Evolutionary conservation across 208 protist genomes (phyloP).

Genomic region (Trypanosoma congolense): DNA sequence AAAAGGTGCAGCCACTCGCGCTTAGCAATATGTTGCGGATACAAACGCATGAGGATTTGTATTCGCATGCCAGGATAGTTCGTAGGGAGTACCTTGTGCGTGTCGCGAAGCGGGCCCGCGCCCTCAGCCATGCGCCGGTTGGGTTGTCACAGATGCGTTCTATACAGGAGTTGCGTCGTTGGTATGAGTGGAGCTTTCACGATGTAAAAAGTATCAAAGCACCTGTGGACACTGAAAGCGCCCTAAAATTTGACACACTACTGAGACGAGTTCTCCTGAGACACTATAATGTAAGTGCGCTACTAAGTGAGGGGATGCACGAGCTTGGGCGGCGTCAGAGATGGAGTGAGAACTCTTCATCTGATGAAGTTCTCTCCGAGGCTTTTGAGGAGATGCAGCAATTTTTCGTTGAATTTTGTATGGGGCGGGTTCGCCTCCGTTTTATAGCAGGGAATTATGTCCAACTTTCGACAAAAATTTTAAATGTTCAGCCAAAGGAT

Average conservation of each 20-base stretch:
- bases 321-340: constrained; percentile 49
- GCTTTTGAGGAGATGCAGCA: constrained; percentile 37
- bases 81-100: constrained; percentile 61
- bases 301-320: constrained; percentile 45
- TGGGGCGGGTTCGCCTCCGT: constrained; percentile 40
- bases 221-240: constrained; percentile 27
- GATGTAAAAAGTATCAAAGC: constrained; percentile 44
- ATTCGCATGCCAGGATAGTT: constrained; percentile 34
- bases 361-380: constrained; percentile 25
- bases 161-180: constrained; percentile 56
- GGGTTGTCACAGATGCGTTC: constrained; percentile 69
- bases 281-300: constrained; percentile 55
- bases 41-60: constrained; percentile 37
- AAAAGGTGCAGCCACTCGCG: constrained; percentile 30
- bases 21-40: constrained; percentile 58
- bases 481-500: constrained; percentile 34
- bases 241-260: constrained; percentile 44
- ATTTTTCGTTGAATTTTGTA: constrained; percentile 64
- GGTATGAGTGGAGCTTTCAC: constrained; percentile 77
- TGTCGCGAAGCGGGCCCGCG: constrained; percentile 35
- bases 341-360: constrained; percentile 31
- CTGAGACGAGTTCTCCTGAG: constrained; percentile 55
- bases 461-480: constrained; percentile 61
- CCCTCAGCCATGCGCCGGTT: constrained; percentile 48
- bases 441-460: constrained; percentile 72